Conservation (phyloP, 345 rosid species). For the Camelina sativa region DNA sequence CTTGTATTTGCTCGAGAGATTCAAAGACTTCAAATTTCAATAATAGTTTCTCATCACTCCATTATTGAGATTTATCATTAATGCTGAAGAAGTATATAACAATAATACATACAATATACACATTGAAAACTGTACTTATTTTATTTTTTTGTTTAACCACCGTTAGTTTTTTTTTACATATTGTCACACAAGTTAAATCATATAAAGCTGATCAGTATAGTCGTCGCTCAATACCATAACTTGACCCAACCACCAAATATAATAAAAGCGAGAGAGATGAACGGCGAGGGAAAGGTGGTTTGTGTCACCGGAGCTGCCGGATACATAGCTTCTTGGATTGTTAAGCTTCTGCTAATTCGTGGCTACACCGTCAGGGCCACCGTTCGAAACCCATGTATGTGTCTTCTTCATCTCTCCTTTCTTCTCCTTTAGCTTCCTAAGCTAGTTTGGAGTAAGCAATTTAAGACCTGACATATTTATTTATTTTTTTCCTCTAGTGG, state of each 20-base stretch:
- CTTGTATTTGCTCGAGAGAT: no score
- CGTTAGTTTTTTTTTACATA: no score
- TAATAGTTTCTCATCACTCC: no score
- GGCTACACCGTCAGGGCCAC: conserved; percentile 7
- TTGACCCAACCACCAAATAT: neutral
- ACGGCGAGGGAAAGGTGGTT: neutral
- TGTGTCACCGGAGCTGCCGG: neutral
- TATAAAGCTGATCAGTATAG: neutral
- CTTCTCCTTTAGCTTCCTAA: neutral
- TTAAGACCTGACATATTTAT: neutral
- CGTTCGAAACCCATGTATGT: conserved; percentile 6
- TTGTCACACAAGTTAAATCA: neutral
- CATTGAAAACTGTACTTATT: no score
- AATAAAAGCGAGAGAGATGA: neutral
- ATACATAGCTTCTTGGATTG: conserved; percentile 8
- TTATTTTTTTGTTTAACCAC: no score
- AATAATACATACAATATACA: no score
- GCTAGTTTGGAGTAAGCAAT: no score
- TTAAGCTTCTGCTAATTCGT: neutral
- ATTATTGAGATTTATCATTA: no score
- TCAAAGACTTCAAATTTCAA: no score
- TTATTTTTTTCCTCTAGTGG: conserved; percentile 27
- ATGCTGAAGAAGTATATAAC: no score
- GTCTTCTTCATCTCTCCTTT: neutral
- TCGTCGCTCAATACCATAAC: neutral